Evolutionary conservation across 192 early-diverging fungal genomes (phyloP).

Genomic region (Linnemannia hyalina): DNA sequence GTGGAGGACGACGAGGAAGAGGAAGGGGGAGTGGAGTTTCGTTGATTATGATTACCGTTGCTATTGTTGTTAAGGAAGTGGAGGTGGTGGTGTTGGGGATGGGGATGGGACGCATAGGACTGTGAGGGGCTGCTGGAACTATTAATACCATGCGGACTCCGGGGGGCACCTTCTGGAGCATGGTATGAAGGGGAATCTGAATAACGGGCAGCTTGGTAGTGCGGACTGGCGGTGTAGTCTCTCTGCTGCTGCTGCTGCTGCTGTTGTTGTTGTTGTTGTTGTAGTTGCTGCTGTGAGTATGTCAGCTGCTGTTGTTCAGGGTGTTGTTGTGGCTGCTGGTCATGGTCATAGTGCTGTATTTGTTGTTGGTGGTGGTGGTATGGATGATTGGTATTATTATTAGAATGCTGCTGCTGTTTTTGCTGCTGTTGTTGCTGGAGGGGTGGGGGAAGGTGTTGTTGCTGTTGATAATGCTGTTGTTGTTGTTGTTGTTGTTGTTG

Average conservation of each 20-base stretch:
- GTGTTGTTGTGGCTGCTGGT: neutral
- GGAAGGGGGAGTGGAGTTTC: neutral
- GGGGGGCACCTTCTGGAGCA: slow-evolving; percentile 6
- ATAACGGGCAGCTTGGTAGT: slow-evolving; percentile 3
- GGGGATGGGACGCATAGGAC: slow-evolving; percentile 1
- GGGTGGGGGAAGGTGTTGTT: neutral
- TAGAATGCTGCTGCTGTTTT: neutral
- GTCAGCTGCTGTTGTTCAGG: neutral
- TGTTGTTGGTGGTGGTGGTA: neutral
- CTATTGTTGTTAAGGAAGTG: neutral
- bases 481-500: neutral
- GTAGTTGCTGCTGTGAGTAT: neutral
- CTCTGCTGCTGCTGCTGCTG: slow-evolving; percentile 1
- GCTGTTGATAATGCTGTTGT: neutral
- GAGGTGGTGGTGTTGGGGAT: neutral
- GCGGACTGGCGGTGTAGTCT: neutral
- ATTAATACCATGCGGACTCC: slow-evolving; percentile 3
- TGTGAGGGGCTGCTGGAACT: slow-evolving; percentile 7
- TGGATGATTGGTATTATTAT: slow-evolving; percentile 1
- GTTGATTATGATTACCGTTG: neutral
- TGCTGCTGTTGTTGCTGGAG: neutral
- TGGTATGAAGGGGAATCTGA: slow-evolving; percentile 1
- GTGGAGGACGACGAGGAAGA: neutral
- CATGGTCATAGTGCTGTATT: neutral
- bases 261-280: slow-evolving; percentile 1